Evolutionary conservation across 768 basidiomycete species (phyloP).

Genomic region (Tylopilus intermedius): DNA sequence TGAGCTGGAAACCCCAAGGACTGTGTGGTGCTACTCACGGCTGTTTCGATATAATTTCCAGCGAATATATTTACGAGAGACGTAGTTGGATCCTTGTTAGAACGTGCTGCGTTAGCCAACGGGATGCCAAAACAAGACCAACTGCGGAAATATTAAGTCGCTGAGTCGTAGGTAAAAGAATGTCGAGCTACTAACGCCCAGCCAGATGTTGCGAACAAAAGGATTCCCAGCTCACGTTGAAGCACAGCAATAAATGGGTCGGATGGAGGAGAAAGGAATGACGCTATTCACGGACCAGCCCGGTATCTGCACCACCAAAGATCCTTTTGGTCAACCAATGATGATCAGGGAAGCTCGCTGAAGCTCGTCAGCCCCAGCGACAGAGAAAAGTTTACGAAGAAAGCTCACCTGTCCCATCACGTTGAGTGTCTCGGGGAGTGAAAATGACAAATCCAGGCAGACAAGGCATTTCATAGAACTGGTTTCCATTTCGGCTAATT

Average conservation of each 20-base stretch:
- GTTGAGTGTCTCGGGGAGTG: constrained; percentile 45
- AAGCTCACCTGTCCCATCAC: constrained; percentile 52
- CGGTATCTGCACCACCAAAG: neutral
- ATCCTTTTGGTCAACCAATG: constrained; percentile 39
- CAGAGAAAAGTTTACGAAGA: neutral
- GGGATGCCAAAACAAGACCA: constrained; percentile 66
- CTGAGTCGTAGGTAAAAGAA: neutral
- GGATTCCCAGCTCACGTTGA: constrained; percentile 57
- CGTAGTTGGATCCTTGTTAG: constrained; percentile 36
- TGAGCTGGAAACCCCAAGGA: neutral
- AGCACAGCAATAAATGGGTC: constrained; percentile 66
- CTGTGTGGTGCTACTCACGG: constrained; percentile 22
- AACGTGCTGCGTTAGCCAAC: constrained; percentile 54
- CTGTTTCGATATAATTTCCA: constrained; percentile 55
- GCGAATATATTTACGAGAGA: constrained; percentile 37
- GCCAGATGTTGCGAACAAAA: constrained; percentile 42
- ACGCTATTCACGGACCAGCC: constrained; percentile 34
- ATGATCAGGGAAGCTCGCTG: constrained; percentile 65
- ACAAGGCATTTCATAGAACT: constrained; percentile 54
- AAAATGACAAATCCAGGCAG: constrained; percentile 63
- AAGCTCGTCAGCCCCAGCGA: constrained; percentile 1
- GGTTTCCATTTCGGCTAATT: constrained; percentile 59
- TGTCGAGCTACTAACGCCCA: constrained; percentile 54
- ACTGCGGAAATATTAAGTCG: constrained; percentile 29
- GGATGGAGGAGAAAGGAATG: constrained; percentile 60